Percentiles rank a stretch among this genome's conserved stretches.
Evolutionary conservation across 768 basidiomycete species (phyloP).

Genomic region (Pleurotus eryngii): DNA sequence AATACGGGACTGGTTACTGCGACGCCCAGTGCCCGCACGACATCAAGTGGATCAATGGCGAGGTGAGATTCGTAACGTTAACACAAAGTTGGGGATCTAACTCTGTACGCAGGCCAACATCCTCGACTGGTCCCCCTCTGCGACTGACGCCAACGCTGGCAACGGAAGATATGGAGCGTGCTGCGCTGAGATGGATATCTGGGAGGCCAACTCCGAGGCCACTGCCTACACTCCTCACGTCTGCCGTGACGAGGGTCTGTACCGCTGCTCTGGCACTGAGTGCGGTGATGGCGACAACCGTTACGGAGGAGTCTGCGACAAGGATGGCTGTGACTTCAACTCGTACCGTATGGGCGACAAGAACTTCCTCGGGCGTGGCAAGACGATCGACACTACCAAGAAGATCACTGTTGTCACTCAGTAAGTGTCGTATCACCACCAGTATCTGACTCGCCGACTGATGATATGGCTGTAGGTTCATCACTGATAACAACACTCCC

Average conservation of each 20-base stretch:
- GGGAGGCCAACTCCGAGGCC: slow-evolving; percentile 41
- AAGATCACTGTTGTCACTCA: slow-evolving; percentile 33
- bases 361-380: slow-evolving; percentile 35
- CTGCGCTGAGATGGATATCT: slow-evolving; percentile 44
- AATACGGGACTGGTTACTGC: slow-evolving; percentile 15
- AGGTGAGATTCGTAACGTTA: too few relatives aligned
- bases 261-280: slow-evolving; percentile 29
- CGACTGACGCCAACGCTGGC: slow-evolving; percentile 31
- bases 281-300: slow-evolving; percentile 18
- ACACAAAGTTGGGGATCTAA: too few relatives aligned
- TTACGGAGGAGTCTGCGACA: slow-evolving; percentile 32
- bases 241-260: slow-evolving; percentile 29
- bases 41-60: slow-evolving; percentile 44
- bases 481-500: slow-evolving; percentile 23
- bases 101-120: neutral
- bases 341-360: slow-evolving; percentile 10
- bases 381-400: slow-evolving; percentile 34
- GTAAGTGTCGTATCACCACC: neutral
- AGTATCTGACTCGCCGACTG: neutral
- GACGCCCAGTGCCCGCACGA: slow-evolving; percentile 38
- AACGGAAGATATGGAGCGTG: slow-evolving; percentile 36
- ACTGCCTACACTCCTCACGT: slow-evolving; percentile 39
- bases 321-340: slow-evolving; percentile 47
- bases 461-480: slow-evolving; percentile 22
- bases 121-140: neutral